Evolutionary conservation across 176 grass and related monocot genomes (phyloP), one percentile per base, ranked within the genome.

Genomic region (Pharus latifolius): DNA sequence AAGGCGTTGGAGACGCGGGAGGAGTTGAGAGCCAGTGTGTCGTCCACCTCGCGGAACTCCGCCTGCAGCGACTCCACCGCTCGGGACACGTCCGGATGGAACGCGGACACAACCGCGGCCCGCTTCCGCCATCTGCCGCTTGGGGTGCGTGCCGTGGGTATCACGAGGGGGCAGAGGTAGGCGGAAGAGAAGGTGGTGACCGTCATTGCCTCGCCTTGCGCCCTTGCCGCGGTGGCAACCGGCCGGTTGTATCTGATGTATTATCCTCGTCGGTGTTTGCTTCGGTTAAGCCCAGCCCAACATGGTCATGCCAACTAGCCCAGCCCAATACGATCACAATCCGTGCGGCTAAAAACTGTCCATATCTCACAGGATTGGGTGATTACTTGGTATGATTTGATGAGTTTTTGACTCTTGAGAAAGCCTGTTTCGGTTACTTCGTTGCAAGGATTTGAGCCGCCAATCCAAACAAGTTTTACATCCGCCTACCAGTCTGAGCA

Each of bases 1-100:
- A 93, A 93, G 11, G 94, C 94, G 24, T 77, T 83, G 35, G 91
- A 77, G 55, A 98, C 86, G 41, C 94, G 80, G 11, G 82, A 56
- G 35, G 94, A 91, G 80, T 98, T 93, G 76, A 82, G 43, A 2
- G 87, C 94, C 51, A 98, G 58, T 22, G 73, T 70, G 64, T 55
- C 52, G 71, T 98, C 94, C 13, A 91, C 86, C 53, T 77, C 75
- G 24, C 78, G 83, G 84, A 87, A 93, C 67, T 72, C 81, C 33
- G 56, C 65, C 45, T 85, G 80, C 70, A 98, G 79, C 10, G 84
- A 78, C 41, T 98, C 81, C 83, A 89, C 77, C 19, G 94, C 89
- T 30, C 70, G 79, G 48, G 84, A 74, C 11, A 98, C 89, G 66
- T 92, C 78, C 60, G 62, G 76, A 54, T 85, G 82, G 63, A 85